Evolutionary conservation across 148 eudicot genomes (phyloP).

Genomic region (Silene latifolia): DNA sequence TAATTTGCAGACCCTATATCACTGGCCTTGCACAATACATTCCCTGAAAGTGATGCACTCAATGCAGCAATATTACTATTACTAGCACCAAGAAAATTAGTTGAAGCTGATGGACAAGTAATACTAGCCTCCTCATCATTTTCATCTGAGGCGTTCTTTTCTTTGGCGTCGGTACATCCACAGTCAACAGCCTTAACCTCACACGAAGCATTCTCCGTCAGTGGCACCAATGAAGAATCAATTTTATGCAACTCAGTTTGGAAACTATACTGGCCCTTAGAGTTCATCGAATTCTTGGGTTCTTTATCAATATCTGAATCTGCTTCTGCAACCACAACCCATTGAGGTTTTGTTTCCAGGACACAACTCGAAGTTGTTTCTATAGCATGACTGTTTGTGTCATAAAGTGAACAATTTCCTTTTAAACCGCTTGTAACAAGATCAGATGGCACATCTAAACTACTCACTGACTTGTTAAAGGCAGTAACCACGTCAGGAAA

Average conservation of each 20-base stretch:
- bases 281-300: constrained; percentile 3
- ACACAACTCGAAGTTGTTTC: not conserved
- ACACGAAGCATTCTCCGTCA: constrained; percentile 11
- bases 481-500: not conserved
- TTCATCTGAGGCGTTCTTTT: not conserved
- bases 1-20: not conserved
- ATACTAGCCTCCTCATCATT: not conserved
- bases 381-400: not conserved
- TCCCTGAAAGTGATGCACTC: not conserved
- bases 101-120: not conserved
- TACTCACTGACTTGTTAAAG: not conserved
- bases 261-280: not conserved
- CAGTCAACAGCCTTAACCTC: constrained; percentile 17
- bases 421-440: too few species aligned
- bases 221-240: constrained; percentile 16
- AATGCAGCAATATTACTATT: not conserved
- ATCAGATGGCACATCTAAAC: constrained; percentile 2
- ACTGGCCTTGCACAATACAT: not conserved
- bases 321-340: constrained; percentile 6
- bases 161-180: constrained; percentile 5
- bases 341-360: not conserved
- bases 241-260: constrained; percentile 13
- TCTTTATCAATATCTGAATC: constrained; percentile 8
- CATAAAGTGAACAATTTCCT: not conserved
- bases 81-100: constrained; percentile 1